A percentile compares a stretch with the other conserved stretches of the same genome.
Conservation (phyloP, 2,329 filamentous ascomycete genomes). For the Emericellopsis atlantica region DNA sequence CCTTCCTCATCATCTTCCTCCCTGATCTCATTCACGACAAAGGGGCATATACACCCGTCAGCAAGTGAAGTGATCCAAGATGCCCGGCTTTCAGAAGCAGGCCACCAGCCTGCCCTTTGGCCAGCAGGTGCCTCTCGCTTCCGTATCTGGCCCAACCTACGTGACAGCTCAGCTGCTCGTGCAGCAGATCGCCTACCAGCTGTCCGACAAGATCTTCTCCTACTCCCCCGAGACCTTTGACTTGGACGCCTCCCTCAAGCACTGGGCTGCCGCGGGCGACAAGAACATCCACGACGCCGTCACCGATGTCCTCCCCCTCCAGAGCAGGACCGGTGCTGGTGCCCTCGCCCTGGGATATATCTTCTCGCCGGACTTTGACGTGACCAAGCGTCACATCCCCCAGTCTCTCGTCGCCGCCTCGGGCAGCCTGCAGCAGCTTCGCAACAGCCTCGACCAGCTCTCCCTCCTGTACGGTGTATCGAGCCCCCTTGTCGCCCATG, state of each 20-base stretch:
- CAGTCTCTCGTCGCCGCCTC: slow-evolving; percentile 85
- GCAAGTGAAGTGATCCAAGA: neutral
- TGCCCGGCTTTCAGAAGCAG: slow-evolving; percentile 22
- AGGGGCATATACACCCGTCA: neutral
- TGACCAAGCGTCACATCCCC: slow-evolving; percentile 80
- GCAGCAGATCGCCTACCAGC: slow-evolving; percentile 87
- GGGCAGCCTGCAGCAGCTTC: slow-evolving; percentile 67
- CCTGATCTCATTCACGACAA: neutral
- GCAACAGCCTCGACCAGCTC: slow-evolving; percentile 79
- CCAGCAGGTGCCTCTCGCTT: slow-evolving; percentile 37
- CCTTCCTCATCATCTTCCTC: neutral
- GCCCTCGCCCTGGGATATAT: slow-evolving; percentile 90
- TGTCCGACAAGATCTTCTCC: slow-evolving; percentile 95
- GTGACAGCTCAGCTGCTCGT: slow-evolving; percentile 85
- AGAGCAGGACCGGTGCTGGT: slow-evolving; percentile 82
- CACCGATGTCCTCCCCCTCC: slow-evolving; percentile 66
- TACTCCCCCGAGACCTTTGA: slow-evolving; percentile 93
- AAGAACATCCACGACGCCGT: slow-evolving; percentile 72
- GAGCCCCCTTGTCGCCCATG: slow-evolving; percentile 84
- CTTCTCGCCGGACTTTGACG: slow-evolving; percentile 92
- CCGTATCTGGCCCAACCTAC: slow-evolving; percentile 80
- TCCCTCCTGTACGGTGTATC: slow-evolving; percentile 83
- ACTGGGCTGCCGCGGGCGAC: slow-evolving; percentile 60
- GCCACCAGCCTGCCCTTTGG: slow-evolving; percentile 46
- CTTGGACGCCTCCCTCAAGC: slow-evolving; percentile 68